Percentiles rank a stretch among this genome's conserved stretches.
phyloP scores from a whole-genome alignment of 2,329 filamentous ascomycete species.

The Stemphylium lycopersici region DNA sequence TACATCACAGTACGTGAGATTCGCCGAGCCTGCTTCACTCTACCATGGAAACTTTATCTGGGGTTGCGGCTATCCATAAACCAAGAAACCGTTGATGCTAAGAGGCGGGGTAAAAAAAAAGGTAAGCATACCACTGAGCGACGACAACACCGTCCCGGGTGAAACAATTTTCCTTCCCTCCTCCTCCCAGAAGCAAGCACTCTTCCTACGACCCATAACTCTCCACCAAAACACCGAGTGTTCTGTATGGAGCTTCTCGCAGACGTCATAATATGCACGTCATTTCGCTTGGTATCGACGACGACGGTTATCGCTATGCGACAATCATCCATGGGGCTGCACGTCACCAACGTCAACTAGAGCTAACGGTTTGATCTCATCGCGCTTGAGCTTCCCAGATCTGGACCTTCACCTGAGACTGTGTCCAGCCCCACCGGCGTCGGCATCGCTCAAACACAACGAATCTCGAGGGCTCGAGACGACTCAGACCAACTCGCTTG shows the following conservation, averaged over 20 bases:
- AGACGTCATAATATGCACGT: not conserved
- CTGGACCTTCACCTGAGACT: not conserved
- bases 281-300: conserved; percentile 5
- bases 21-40: not conserved
- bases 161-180: not conserved
- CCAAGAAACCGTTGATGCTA: not conserved
- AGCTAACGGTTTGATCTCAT: not conserved
- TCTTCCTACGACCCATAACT: too few species aligned
- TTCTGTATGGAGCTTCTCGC: not conserved
- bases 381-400: not conserved
- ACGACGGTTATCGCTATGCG: not conserved
- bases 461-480: not conserved
- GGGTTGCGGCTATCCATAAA: not conserved
- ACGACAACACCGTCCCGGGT: not conserved
- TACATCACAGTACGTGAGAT: too few species aligned
- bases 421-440: conserved; percentile 2
- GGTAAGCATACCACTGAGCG: not conserved
- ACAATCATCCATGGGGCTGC: not conserved
- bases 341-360: not conserved
- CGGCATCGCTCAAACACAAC: not conserved
- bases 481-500: not conserved
- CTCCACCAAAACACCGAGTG: not conserved
- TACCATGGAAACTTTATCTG: conserved; percentile 7
- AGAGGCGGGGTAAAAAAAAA: not conserved
- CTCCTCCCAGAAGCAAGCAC: not conserved